Base-by-base conservation (phyloP, 495 filamentous ascomycete genomes). In the Tuber aestivum region DNA sequence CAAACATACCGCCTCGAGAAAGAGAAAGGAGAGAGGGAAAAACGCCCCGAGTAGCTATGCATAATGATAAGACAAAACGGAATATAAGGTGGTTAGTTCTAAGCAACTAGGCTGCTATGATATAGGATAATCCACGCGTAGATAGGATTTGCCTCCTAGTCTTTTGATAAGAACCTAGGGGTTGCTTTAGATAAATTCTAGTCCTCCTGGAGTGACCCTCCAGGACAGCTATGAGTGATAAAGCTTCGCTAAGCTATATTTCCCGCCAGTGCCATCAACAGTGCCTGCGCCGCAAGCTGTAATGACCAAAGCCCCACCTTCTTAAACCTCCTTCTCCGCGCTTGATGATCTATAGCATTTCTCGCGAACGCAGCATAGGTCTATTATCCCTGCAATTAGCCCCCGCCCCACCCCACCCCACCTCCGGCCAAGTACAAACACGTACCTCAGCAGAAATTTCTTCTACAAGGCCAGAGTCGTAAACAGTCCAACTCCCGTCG, bases 231-330 rank as follows among this genome's bases (percentile, higher is more conserved):
- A 9, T 32, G 23, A 61, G 27, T 3, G 14, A 23, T 14, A 32
- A 61, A 9, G 9, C 9, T 27, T 14, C 10, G 65, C 77, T 85
- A 92, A 76, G 90, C 90, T 72, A 96, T 88, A 81, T 92, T 93
- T 32, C 95, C 94, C 21, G 94, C 95, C 88, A 98, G 91, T 1
- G 95, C 95, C 85, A 97, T 91, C 81, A 98, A 93, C 68, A 99
- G 86, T n/a, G 94, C 95, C 84, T 99, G 95, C 9, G 94, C 92
- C 4, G 93, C 91, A 70, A 98, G 84, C 82, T 94, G 93, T 50
- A 99, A 86, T 16, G 93, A 96, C 95, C 95, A 99, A 78, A 97
- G 89, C 38, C 95, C 95, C 27, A 99, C 96, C 82, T 97, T 96
- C 86, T 94, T 96, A 82, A 99, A 91, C 61, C 96, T 89, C 61